These are phyloP conservation scores for Miscanthus sacchariflorus DNA, from an alignment of 202 grass and related monocot species.

Conservation along the genomic window DNA sequence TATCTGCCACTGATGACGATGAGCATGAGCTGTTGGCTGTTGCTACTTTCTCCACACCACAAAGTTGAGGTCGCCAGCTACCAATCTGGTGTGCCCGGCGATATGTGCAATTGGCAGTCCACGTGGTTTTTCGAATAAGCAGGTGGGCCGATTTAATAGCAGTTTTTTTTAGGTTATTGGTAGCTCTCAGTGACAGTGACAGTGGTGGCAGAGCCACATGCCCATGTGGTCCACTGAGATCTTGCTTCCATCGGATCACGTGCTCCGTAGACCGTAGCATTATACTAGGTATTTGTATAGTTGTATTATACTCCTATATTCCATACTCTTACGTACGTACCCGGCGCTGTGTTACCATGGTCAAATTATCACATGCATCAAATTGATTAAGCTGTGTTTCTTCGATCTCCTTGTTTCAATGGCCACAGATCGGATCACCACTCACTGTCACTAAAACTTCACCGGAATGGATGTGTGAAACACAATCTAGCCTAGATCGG, in stretches of 20 bases:
- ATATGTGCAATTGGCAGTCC: constrained; percentile 24
- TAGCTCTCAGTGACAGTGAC: background rate
- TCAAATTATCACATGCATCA: no score
- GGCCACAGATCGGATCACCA: no score
- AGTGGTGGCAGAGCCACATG: constrained; percentile 28
- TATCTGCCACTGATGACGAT: constrained; percentile 31
- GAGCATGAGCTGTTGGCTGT: background rate
- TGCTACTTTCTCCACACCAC: constrained; percentile 31
- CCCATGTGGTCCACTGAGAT: constrained; percentile 50
- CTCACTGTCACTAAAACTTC: no score
- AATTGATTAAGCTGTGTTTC: no score
- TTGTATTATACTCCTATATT: background rate
- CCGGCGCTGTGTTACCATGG: no score
- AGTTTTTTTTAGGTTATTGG: background rate
- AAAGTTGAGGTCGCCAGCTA: constrained; percentile 38
- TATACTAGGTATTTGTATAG: background rate
- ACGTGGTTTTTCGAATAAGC: constrained; percentile 10
- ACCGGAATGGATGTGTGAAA: no score
- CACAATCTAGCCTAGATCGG: no score
- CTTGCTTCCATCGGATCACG: constrained; percentile 45
- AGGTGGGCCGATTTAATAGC: background rate
- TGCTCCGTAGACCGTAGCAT: background rate
- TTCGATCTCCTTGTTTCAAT: no score
- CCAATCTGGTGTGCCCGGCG: background rate
- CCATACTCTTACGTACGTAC: background rate